Conservation (phyloP, 2,329 filamentous ascomycete genomes). For the Biscogniauxia sp. region DNA sequence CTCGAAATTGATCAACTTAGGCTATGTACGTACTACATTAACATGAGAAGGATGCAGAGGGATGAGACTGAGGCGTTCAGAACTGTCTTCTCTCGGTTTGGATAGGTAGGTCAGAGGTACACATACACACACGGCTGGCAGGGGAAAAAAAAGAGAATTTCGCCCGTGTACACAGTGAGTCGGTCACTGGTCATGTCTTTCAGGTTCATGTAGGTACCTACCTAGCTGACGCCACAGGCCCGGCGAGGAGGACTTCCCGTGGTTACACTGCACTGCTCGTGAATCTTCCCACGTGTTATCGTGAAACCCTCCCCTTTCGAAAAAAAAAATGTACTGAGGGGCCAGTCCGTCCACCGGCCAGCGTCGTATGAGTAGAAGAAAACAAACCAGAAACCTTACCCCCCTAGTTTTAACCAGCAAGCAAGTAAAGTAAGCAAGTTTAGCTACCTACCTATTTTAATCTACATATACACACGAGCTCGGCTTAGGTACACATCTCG, state of each 20-base stretch:
- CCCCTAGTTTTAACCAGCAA: no score
- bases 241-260: slow-evolving; percentile 11
- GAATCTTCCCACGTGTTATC: slow-evolving; percentile 7
- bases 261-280: slow-evolving; percentile 13
- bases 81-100: neutral
- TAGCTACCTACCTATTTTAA: no score
- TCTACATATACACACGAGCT: neutral
- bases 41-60: neutral
- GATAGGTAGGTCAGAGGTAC: neutral
- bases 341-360: neutral
- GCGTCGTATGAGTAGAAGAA: neutral
- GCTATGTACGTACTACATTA: neutral
- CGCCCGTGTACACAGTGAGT: neutral
- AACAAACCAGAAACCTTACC: neutral
- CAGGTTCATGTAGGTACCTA: neutral
- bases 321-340: slow-evolving; percentile 9
- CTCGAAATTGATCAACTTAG: neutral
- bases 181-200: neutral
- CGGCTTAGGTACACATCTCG: neutral
- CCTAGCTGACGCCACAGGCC: slow-evolving; percentile 3
- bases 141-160: neutral
- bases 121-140: neutral
- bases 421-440: no score
- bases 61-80: neutral
- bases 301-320: slow-evolving; percentile 5